Evolutionary conservation across 2,329 filamentous ascomycete genomes (phyloP).

Genomic region (Xylaria sp.): DNA sequence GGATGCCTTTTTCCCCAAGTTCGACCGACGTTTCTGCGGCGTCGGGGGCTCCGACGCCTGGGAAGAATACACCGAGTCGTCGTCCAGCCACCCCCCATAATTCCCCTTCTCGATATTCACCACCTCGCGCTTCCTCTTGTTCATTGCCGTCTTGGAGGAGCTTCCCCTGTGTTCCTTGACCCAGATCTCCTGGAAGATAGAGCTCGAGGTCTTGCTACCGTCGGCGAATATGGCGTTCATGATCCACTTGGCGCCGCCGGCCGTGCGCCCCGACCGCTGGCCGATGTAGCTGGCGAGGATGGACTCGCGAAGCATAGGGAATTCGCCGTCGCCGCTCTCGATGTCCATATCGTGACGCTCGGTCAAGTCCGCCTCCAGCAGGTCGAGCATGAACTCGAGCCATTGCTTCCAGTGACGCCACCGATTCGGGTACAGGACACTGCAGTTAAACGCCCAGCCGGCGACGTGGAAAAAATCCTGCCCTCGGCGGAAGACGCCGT

Average conservation of each 20-base stretch:
- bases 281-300: conserved; percentile 64
- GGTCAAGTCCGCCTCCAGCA: conserved; percentile 71
- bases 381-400: conserved; percentile 78
- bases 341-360: conserved; percentile 57
- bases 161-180: conserved; percentile 61
- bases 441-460: conserved; percentile 94
- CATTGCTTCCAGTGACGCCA: conserved; percentile 84
- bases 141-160: conserved; percentile 44
- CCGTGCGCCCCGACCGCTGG: conserved; percentile 48
- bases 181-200: conserved; percentile 68
- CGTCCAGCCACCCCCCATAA: conserved; percentile 63
- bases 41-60: conserved; percentile 51
- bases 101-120: conserved; percentile 63
- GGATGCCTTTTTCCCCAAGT: conserved; percentile 25
- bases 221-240: conserved; percentile 70
- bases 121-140: conserved; percentile 53
- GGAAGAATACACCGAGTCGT: conserved; percentile 52
- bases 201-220: conserved; percentile 55
- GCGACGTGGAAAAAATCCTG: conserved; percentile 88
- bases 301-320: conserved; percentile 50
- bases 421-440: conserved; percentile 67
- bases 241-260: conserved; percentile 53
- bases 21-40: conserved; percentile 43
- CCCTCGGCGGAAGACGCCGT: conserved; percentile 73
- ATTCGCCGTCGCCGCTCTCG: conserved; percentile 36